These are phyloP conservation scores for Yarrowia deformans DNA, from an alignment of 805 yeast species.

Conservation along the genomic window DNA sequence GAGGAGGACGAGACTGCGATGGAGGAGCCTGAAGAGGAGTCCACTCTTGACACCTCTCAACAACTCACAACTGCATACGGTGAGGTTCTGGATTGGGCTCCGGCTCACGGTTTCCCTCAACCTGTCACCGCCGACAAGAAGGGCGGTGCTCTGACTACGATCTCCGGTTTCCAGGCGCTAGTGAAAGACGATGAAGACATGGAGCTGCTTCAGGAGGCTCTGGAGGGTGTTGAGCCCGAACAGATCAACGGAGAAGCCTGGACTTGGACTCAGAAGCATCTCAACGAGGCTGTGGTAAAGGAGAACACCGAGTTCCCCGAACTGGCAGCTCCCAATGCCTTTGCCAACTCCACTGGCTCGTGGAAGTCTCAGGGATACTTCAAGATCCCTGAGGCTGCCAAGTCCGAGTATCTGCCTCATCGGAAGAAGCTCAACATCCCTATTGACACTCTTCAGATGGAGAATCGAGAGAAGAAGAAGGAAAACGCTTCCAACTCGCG, in stretches of 20 bases:
- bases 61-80: conserved; percentile 45
- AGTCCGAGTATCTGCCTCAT: conserved; percentile 81
- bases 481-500: conserved; percentile 65
- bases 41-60: conserved; percentile 41
- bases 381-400: conserved; percentile 74
- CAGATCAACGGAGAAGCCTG: conserved; percentile 59
- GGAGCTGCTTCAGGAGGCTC: conserved; percentile 57
- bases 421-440: conserved; percentile 63
- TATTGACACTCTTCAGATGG: conserved; percentile 44
- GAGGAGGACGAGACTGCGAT: conserved; percentile 42
- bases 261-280: conserved; percentile 67
- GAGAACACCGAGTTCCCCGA: conserved; percentile 45
- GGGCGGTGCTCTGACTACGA: conserved; percentile 49
- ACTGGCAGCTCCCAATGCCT: conserved; percentile 53
- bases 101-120: conserved; percentile 58
- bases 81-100: conserved; percentile 49
- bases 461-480: conserved; percentile 42
- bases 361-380: conserved; percentile 76
- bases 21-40: conserved; percentile 42
- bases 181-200: conserved; percentile 82
- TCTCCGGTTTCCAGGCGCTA: conserved; percentile 60
- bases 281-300: conserved; percentile 40
- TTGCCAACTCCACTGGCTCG: conserved; percentile 56
- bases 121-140: conserved; percentile 61
- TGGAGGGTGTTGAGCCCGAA: conserved; percentile 49